Conservation (phyloP, 306 rosid genomes). For the barrel medic (Medicago truncatula) region MtrunA17r5.0-ANR NC_053043.1:1192001-1192500, state of each 20-base stretch:
- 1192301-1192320: slow-evolving; percentile 39
- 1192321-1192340: slow-evolving; percentile 49
- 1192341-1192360: slow-evolving; percentile 39
- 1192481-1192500: slow-evolving; percentile 46
- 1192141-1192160: slow-evolving; percentile 32
- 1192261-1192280: slow-evolving; percentile 59
- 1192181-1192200: slow-evolving; percentile 43
- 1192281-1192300: slow-evolving; percentile 49
- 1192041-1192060: slow-evolving; percentile 41
- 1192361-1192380: slow-evolving; percentile 33
- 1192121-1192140: slow-evolving; percentile 55
- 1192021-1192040: slow-evolving; percentile 41
- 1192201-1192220: slow-evolving; percentile 62
- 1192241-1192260: slow-evolving; percentile 39
- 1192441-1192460: not conserved
- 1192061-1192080: slow-evolving; percentile 16
- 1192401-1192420: slow-evolving; percentile 45
- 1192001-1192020: slow-evolving; percentile 45
- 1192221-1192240: slow-evolving; percentile 50
- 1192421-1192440: slow-evolving; percentile 43
- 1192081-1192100: not conserved
- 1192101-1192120: slow-evolving; percentile 53
- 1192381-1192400: slow-evolving; percentile 47
- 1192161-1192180: slow-evolving; percentile 18
- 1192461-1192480: not conserved